Evolutionary conservation across 331 rosid genomes (phyloP), one percentile per base, ranked within the genome.

Genomic region (Dryas integrifolia): DNA sequence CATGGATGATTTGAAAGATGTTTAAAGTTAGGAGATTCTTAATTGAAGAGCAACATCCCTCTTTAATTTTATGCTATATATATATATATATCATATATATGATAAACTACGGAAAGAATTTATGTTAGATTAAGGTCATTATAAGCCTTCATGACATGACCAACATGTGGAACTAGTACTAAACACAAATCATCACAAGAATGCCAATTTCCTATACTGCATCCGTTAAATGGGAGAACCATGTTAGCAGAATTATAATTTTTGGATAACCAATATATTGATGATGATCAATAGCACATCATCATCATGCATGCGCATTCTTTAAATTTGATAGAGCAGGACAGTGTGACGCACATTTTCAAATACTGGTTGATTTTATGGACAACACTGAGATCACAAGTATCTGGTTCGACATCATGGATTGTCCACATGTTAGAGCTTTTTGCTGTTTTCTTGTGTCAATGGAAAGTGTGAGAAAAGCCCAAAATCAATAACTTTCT

Each of bases 361-460:
- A 64, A 81, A 41, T 56, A 58, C 59, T 43, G 4, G 14, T 62
- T 53, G 66, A 67, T 61, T 43, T 77, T 5, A 73, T 51, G 74
- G 70, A 77, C 60, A 41, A 60, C 69, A 76, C 12, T 65, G 74
- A 41, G 40, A 77, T 72, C 74, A 55, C 64, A 55, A 70, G 87
- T 70, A 81, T 89, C 80, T 67, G 83, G 84, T 85, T 83, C 87
- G 72, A 30, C 81, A 75, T 82, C 78, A 70, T 85, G 82, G 72
- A 72, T 77, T 72, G 74, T 64, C 82, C 78, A 30, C 75, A 73
- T 53, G 21, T 14, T 40, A 62, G 9, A 76, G n/a, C 3, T 45
- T 65, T 49, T 59, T 18, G 4, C 49, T 49, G 44, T 16, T 52
- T 48, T 44, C 56, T 40, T 45, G 72, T 48, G 69, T 45, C 64